phyloP scores from a whole-genome alignment of 2,329 filamentous ascomycete species.

The Paecilomyces variotii region DNA sequence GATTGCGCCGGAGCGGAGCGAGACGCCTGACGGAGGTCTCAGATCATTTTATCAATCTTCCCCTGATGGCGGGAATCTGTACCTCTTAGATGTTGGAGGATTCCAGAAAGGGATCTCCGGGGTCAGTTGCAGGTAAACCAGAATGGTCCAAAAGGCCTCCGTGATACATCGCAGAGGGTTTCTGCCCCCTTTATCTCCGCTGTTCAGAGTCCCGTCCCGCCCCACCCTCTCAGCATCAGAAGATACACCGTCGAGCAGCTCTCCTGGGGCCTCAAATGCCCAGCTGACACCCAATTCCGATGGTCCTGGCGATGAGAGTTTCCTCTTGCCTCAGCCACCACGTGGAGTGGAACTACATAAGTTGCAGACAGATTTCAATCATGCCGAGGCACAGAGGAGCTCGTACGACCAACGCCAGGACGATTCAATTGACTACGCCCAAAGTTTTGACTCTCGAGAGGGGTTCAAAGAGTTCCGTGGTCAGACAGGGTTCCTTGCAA shows the following conservation, averaged over 20 bases:
- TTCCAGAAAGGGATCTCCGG: neutral
- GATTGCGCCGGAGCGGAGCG: neutral
- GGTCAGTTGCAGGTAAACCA: neutral
- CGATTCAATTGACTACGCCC: slow-evolving; percentile 13
- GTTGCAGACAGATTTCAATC: slow-evolving; percentile 27
- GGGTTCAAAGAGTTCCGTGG: slow-evolving; percentile 11
- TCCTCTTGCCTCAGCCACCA: slow-evolving; percentile 8
- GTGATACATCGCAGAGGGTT: neutral
- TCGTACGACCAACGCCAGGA: slow-evolving; percentile 11
- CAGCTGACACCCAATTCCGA: slow-evolving; percentile 30
- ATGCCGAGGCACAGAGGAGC: slow-evolving; percentile 1
- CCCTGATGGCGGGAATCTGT: neutral
- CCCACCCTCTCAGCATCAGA: slow-evolving; percentile 6
- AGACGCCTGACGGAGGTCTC: neutral
- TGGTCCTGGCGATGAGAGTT: slow-evolving; percentile 17
- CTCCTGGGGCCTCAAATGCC: slow-evolving; percentile 17
- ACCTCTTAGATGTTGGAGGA: neutral
- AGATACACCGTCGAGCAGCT: slow-evolving; percentile 16
- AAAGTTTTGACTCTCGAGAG: slow-evolving; percentile 20
- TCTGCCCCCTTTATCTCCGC: slow-evolving; percentile 2
- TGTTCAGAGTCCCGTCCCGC: slow-evolving; percentile 8
- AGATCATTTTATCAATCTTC: neutral
- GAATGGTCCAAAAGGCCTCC: neutral
- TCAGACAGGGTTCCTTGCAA: slow-evolving; percentile 16
- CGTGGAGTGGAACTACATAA: slow-evolving; percentile 15